Evolutionary conservation across 257 asterid genomes (phyloP).

Genomic region (Anisodus acutangulus): DNA sequence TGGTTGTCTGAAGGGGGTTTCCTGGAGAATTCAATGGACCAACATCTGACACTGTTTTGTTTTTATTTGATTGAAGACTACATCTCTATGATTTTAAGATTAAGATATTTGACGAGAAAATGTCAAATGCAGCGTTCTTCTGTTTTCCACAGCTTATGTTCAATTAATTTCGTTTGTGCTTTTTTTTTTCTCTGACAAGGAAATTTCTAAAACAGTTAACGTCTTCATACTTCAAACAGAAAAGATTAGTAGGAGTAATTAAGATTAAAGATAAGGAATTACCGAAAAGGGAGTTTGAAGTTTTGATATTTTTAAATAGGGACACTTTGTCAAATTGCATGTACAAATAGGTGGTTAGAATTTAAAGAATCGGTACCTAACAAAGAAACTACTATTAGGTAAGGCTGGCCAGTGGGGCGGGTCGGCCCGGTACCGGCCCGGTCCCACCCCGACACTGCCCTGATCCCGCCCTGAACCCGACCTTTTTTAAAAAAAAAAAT

Average conservation of each 20-base stretch:
- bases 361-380: background rate
- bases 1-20: background rate
- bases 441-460: too few species aligned
- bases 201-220: background rate
- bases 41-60: background rate
- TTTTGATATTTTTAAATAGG: background rate
- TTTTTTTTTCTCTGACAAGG: background rate
- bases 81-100: background rate
- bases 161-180: background rate
- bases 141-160: background rate
- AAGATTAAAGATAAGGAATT: background rate
- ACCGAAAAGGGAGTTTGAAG: background rate
- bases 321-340: background rate
- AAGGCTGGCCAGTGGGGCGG: too few species aligned
- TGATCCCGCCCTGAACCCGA: too few species aligned
- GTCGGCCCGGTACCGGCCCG: too few species aligned
- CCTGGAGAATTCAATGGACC: background rate
- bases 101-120: background rate
- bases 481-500: too few species aligned
- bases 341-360: background rate
- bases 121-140: conserved; percentile 13
- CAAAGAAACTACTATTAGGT: background rate
- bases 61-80: background rate
- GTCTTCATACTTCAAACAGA: background rate
- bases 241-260: background rate